These are phyloP conservation scores for Amoeboaphelidium protococcarum DNA, from an alignment of 371 early-diverging fungal species.

Conservation along the genomic window DNA sequence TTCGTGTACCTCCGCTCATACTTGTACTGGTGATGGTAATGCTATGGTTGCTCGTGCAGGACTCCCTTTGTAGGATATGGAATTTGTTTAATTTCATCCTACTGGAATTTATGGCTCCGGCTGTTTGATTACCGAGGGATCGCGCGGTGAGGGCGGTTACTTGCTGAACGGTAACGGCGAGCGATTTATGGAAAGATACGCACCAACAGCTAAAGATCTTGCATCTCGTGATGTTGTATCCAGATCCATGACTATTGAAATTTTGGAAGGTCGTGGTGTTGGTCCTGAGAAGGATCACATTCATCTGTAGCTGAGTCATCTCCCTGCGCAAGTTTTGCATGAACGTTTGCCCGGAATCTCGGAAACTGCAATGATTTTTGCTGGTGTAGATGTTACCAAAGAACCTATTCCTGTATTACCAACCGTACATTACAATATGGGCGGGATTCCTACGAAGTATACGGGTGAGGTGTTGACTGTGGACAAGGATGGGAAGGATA, in stretches of 20 bases:
- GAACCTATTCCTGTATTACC: slow-evolving; percentile 97
- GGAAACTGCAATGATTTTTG: slow-evolving; percentile 89
- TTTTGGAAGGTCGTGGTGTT: slow-evolving; percentile 88
- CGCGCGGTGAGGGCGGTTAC: slow-evolving; percentile 30
- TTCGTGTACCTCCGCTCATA: slow-evolving; percentile 92
- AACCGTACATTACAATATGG: slow-evolving; percentile 98
- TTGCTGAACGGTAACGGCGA: slow-evolving; percentile 25
- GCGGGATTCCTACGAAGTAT: slow-evolving; percentile 90
- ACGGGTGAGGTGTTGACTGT: slow-evolving; percentile 76
- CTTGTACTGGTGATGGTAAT: slow-evolving; percentile 35
- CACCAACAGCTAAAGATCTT: slow-evolving; percentile 90
- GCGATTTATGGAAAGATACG: slow-evolving; percentile 96
- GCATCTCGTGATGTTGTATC: slow-evolving; percentile 94
- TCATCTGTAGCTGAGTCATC: slow-evolving; percentile 77
- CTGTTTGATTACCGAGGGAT: slow-evolving; percentile 88
- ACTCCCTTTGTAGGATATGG: slow-evolving; percentile 24
- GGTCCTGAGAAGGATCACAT: slow-evolving; percentile 90
- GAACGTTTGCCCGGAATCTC: slow-evolving; percentile 94
- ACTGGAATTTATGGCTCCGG: slow-evolving; percentile 77
- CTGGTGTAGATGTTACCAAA: slow-evolving; percentile 84
- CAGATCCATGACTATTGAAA: slow-evolving; percentile 92
- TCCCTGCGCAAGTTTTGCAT: slow-evolving; percentile 69
- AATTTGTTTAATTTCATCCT: slow-evolving; percentile 32
- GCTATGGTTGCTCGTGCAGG: slow-evolving; percentile 30
- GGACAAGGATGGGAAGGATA: slow-evolving; percentile 24